Conservation (phyloP, 75 land plant genomes). For the Selaginella tamariscina region DNA sequence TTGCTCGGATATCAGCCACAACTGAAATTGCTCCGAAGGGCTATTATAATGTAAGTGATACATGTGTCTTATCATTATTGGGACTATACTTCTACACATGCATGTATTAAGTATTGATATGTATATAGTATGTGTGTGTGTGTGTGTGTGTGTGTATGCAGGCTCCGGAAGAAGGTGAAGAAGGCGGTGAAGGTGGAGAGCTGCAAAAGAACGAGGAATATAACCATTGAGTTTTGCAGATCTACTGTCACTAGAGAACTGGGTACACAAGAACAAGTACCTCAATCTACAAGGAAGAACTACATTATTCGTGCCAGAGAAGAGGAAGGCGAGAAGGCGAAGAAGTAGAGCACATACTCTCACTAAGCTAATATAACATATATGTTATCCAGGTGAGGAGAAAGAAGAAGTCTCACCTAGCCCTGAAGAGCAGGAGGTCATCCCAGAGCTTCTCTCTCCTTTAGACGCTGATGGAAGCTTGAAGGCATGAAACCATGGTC, state of each 20-base stretch:
- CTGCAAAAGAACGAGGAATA: conserved; percentile 23
- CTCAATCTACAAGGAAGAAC: conserved; percentile 27
- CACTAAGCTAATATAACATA: too few species aligned
- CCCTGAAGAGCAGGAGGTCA: conserved; percentile 27
- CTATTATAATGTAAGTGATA: conserved; percentile 18
- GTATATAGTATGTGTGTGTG: too few species aligned
- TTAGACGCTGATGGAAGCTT: conserved; percentile 19
- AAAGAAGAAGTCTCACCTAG: conserved; percentile 7
- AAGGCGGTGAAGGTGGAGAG: conserved; percentile 17
- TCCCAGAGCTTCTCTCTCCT: conserved; percentile 21
- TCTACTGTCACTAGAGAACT: conserved; percentile 19
- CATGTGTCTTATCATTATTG: background rate
- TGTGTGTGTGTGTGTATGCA: too few species aligned
- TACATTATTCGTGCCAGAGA: conserved; percentile 18
- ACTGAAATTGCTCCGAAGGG: conserved; percentile 29
- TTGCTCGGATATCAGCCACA: conserved; percentile 29
- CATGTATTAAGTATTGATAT: too few species aligned
- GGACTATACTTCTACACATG: background rate
- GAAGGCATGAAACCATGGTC: conserved; percentile 29
- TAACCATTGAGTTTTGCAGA: conserved; percentile 17
- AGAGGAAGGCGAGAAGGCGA: conserved; percentile 21
- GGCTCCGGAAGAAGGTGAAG: conserved; percentile 29
- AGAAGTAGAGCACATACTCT: too few species aligned
- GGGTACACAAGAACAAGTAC: conserved; percentile 31
- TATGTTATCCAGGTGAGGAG: conserved; percentile 7